phyloP scores from a whole-genome alignment of 1,284 basidiomycete species.

The Hymenochaete sp. region DNA sequence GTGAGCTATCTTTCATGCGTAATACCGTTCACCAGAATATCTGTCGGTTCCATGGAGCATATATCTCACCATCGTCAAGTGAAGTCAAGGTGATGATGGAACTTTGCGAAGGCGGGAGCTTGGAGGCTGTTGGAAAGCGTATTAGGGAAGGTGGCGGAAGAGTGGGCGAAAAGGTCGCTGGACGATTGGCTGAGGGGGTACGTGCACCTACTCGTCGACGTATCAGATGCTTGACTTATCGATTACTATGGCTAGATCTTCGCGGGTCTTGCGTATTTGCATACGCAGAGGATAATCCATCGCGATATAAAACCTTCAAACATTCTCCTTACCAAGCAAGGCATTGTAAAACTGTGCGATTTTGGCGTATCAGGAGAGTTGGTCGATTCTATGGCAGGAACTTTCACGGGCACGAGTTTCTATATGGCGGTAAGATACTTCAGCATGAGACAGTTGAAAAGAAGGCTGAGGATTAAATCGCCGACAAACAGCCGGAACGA shows the following conservation, averaged over 20 bases:
- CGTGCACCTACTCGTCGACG: constrained; percentile 25
- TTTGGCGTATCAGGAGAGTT: constrained; percentile 97
- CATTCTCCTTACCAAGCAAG: constrained; percentile 79
- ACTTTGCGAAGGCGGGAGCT: constrained; percentile 77
- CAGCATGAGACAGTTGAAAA: constrained; percentile 14
- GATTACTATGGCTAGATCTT: constrained; percentile 50
- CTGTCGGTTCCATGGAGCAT: constrained; percentile 89
- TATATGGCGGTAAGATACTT: constrained; percentile 84
- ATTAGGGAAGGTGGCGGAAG: constrained; percentile 77
- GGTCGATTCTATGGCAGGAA: constrained; percentile 84
- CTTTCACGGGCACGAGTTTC: constrained; percentile 93
- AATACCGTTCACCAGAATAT: constrained; percentile 83
- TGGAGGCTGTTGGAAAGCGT: constrained; percentile 82
- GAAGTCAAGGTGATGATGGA: constrained; percentile 98
- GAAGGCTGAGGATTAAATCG: constrained; percentile 8
- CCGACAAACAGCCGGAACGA: constrained; percentile 71
- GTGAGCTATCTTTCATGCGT: constrained; percentile 88
- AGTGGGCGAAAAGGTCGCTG: constrained; percentile 88
- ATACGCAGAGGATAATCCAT: constrained; percentile 88
- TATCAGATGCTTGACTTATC: constrained; percentile 17
- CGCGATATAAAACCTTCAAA: constrained; percentile 98
- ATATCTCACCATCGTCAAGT: constrained; percentile 85
- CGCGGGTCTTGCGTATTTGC: constrained; percentile 87
- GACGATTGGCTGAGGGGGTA: constrained; percentile 86
- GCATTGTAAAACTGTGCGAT: constrained; percentile 88